Percentiles rank a stretch among this genome's conserved stretches.
Conservation (phyloP, 768 basidiomycete species). For the Mycena galericulata region DNA sequence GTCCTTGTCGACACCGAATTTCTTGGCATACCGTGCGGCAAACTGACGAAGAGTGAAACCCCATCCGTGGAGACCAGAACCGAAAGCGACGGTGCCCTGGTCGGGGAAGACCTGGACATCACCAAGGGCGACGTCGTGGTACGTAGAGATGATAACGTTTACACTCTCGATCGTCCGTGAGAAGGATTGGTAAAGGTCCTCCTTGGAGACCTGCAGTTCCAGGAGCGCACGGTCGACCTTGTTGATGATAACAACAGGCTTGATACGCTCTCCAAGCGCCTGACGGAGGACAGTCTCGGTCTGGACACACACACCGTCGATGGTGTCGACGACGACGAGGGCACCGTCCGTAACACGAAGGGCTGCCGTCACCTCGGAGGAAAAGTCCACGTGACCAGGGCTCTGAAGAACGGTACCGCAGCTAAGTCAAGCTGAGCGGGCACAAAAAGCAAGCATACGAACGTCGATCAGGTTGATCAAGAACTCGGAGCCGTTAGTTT, state of each 20-base stretch:
- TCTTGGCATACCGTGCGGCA: constrained; percentile 93
- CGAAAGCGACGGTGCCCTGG: constrained; percentile 97
- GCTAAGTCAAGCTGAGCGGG: neutral
- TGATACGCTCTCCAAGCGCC: constrained; percentile 97
- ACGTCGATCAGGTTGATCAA: constrained; percentile 99
- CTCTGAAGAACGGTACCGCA: constrained; percentile 42
- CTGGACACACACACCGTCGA: constrained; percentile 99
- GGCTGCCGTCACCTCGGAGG: constrained; percentile 99
- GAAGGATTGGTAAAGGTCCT: constrained; percentile 98
- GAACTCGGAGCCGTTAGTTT: constrained; percentile 94
- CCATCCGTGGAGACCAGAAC: constrained; percentile 99
- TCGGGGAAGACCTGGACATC: constrained; percentile 99
- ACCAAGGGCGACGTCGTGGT: constrained; percentile 94
- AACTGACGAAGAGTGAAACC: constrained; percentile 99
- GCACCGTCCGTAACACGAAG: constrained; percentile 99
- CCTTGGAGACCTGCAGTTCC: constrained; percentile 97
- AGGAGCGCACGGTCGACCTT: constrained; percentile 99
- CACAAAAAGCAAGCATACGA: neutral
- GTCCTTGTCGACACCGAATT: constrained; percentile 97
- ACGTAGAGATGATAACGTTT: constrained; percentile 98
- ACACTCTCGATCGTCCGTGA: constrained; percentile 96
- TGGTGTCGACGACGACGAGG: constrained; percentile 98
- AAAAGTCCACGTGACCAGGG: constrained; percentile 99
- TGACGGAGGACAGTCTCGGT: constrained; percentile 99
- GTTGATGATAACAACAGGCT: constrained; percentile 99